phyloP scores from a whole-genome alignment of 2,329 filamentous ascomycete species.

The Colletotrichum ledebouriae region DNA sequence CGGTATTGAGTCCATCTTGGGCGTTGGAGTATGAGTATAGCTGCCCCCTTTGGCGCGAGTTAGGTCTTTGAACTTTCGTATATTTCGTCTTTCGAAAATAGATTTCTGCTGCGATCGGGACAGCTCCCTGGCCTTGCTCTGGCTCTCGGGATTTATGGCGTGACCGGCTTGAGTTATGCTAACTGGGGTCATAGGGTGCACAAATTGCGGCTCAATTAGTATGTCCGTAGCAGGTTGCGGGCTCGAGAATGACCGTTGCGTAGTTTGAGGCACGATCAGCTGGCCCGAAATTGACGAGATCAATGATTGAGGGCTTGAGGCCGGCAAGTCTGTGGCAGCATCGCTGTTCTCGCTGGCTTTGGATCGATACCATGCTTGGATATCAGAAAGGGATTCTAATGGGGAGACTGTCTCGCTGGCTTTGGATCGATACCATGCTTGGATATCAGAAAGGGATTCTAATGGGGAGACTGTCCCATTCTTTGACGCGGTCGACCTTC shows the following conservation, averaged over 20 bases:
- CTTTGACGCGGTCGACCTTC: slow-evolving; percentile 48
- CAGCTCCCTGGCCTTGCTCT: slow-evolving; percentile 34
- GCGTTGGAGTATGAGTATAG: neutral
- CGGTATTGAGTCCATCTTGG: neutral
- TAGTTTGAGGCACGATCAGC: neutral
- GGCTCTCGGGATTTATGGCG: neutral
- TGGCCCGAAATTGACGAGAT: slow-evolving; percentile 12
- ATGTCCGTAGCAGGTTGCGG: neutral
- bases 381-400: too few relatives aligned
- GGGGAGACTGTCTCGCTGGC: slow-evolving; percentile 16
- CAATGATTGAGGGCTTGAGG: slow-evolving; percentile 15
- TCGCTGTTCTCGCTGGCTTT: slow-evolving; percentile 17
- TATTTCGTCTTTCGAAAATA: slow-evolving; percentile 23
- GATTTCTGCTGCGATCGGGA: slow-evolving; percentile 37
- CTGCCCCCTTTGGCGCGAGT: slow-evolving; percentile 1
- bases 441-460: slow-evolving; percentile 39
- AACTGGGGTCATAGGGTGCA: slow-evolving; percentile 24
- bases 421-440: slow-evolving; percentile 45
- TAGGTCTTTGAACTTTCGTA: neutral
- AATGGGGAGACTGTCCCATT: slow-evolving; percentile 49
- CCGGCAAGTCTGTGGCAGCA: slow-evolving; percentile 1
- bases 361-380: slow-evolving; percentile 45
- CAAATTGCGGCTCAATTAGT: slow-evolving; percentile 27
- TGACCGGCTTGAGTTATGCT: neutral
- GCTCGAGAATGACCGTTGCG: neutral